phyloP scores from a whole-genome alignment of 140 eudicot species.

The Oenanthe javanica region DNA sequence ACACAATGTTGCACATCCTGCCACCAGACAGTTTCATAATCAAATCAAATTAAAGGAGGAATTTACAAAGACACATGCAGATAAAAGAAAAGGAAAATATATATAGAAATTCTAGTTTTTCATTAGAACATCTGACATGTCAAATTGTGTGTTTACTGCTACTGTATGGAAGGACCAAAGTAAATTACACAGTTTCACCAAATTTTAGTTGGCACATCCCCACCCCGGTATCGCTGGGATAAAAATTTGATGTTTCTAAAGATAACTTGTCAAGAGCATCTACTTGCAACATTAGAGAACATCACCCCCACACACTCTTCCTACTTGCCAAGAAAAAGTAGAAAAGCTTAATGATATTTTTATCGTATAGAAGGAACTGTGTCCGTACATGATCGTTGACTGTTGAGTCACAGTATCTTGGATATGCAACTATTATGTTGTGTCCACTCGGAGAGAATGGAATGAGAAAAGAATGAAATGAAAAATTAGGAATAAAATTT shows the following conservation, averaged over 20 bases:
- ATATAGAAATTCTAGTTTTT: background rate
- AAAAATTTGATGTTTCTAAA: background rate
- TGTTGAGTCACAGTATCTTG: too few relatives aligned
- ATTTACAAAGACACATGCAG: background rate
- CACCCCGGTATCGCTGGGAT: background rate
- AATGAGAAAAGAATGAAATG: too few relatives aligned
- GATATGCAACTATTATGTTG: too few relatives aligned
- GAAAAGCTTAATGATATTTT: too few relatives aligned
- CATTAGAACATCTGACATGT: background rate
- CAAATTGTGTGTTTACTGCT: background rate
- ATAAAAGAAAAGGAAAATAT: background rate
- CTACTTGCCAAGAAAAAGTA: too few relatives aligned
- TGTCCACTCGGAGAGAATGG: too few relatives aligned
- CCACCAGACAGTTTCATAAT: constrained; percentile 3
- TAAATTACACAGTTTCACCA: background rate
- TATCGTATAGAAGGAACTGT: too few relatives aligned
- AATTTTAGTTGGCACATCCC: background rate
- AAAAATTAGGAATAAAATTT: too few relatives aligned
- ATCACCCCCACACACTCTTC: too few relatives aligned
- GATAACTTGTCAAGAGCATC: background rate
- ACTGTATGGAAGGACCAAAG: background rate
- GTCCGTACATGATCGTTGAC: too few relatives aligned
- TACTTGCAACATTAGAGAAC: background rate
- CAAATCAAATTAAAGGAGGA: background rate
- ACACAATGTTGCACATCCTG: constrained; percentile 75